A percentile compares a stretch with the other conserved stretches of the same genome.
phyloP scores from a whole-genome alignment of 202 grass and related monocot species.

The Carex sylvatica region DNA sequence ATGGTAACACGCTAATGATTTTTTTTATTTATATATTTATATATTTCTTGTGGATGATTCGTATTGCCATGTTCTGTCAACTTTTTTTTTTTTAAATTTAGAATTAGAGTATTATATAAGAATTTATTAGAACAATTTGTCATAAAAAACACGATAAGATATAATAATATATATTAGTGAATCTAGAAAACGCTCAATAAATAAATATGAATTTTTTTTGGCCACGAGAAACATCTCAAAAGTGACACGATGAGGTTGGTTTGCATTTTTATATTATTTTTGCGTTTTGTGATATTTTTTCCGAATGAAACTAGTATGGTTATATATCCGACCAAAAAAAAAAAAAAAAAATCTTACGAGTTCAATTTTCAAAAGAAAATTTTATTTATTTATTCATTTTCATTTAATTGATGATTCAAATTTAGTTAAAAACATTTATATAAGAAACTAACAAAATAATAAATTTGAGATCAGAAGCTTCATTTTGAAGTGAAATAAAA shows the following conservation, averaged over 20 bases:
- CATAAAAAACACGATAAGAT: background rate
- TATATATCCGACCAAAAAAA: no score
- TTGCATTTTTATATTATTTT: background rate
- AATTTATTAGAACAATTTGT: background rate
- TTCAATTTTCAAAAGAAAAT: background rate
- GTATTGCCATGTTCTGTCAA: background rate
- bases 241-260: background rate
- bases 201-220: background rate
- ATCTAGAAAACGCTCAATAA: background rate
- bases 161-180: background rate
- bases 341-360: background rate
- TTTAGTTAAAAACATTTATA: background rate
- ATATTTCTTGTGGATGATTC: background rate
- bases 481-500: no score
- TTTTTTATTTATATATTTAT: background rate
- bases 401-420: background rate
- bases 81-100: background rate
- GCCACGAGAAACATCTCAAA: background rate
- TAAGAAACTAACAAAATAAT: no score
- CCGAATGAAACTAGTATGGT: background rate
- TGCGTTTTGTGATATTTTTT: background rate
- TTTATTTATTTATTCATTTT: background rate
- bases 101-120: background rate
- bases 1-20: background rate
- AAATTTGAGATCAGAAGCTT: no score